Percentiles rank a stretch among this genome's conserved stretches.
phyloP scores from a whole-genome alignment of 352 stramenopile genomes.

The Paralagenidium karlingii region DNA sequence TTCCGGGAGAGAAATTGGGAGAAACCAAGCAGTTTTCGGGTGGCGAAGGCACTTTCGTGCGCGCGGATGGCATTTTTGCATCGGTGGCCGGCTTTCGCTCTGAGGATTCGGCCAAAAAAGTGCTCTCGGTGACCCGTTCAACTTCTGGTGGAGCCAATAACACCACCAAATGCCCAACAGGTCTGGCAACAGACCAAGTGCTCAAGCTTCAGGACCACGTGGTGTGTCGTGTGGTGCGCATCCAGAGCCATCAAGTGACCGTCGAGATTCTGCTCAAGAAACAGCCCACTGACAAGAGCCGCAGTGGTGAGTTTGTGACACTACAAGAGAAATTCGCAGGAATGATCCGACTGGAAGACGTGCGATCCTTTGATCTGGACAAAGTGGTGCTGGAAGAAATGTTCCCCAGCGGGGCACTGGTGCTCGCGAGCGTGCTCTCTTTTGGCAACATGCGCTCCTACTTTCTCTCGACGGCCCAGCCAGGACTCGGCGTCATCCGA shows the following conservation, averaged over 20 bases:
- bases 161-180: no score
- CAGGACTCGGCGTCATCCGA: conserved; percentile 53
- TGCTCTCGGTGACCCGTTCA: no score
- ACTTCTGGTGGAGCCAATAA: no score
- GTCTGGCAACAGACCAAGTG: no score
- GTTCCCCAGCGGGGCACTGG: conserved; percentile 50
- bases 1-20: no score
- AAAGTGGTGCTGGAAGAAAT: conserved; percentile 71
- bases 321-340: conserved; percentile 69
- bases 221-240: conserved; percentile 49
- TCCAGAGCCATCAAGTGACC: conserved; percentile 58
- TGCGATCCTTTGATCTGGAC: conserved; percentile 66
- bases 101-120: no score
- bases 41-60: no score
- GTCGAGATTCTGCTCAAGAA: conserved; percentile 69
- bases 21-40: no score
- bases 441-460: conserved; percentile 78
- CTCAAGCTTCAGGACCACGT: conserved; percentile 52
- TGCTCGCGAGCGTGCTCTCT: conserved; percentile 73
- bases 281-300: no score
- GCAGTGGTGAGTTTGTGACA: conserved; percentile 29
- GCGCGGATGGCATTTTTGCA: no score
- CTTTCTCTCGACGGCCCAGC: conserved; percentile 66
- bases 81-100: no score
- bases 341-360: conserved; percentile 67